Conservation (phyloP, 2,329 filamentous ascomycete genomes). For the Aspergillus hortae region DNA sequence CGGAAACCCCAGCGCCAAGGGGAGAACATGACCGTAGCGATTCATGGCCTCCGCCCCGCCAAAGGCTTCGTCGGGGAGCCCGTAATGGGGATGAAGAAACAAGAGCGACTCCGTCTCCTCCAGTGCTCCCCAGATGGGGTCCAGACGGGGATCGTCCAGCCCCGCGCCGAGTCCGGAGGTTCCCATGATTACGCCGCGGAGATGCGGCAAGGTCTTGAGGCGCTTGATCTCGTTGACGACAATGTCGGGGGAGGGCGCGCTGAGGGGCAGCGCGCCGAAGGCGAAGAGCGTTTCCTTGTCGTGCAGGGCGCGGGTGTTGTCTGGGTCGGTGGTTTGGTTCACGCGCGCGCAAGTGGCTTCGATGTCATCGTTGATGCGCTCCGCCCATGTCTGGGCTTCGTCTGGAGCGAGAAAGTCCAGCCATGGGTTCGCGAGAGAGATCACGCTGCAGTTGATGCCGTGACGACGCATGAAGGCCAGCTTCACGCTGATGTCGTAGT, state of each 20-base stretch:
- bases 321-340: slow-evolving; percentile 23
- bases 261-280: slow-evolving; percentile 78
- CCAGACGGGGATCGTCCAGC: slow-evolving; percentile 70
- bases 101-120: slow-evolving; percentile 63
- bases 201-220: slow-evolving; percentile 60
- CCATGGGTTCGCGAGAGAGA: slow-evolving; percentile 92
- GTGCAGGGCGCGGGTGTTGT: slow-evolving; percentile 14
- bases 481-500: slow-evolving; percentile 75
- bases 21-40: slow-evolving; percentile 81
- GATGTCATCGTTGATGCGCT: slow-evolving; percentile 73
- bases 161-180: slow-evolving; percentile 77
- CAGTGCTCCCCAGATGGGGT: slow-evolving; percentile 69
- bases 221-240: slow-evolving; percentile 60
- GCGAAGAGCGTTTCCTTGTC: slow-evolving; percentile 71
- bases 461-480: slow-evolving; percentile 85
- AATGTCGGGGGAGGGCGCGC: slow-evolving; percentile 60
- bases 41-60: slow-evolving; percentile 68
- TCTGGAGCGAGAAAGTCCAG: slow-evolving; percentile 70
- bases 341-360: slow-evolving; percentile 62
- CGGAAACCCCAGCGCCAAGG: slow-evolving; percentile 81
- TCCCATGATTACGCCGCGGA: slow-evolving; percentile 83
- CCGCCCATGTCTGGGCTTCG: slow-evolving; percentile 62
- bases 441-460: slow-evolving; percentile 74
- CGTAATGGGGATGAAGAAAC: slow-evolving; percentile 91
- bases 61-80: slow-evolving; percentile 75